Conservation (phyloP, 2,329 filamentous ascomycete species). For the Ophiocordyceps camponoti-leonardi region DNA sequence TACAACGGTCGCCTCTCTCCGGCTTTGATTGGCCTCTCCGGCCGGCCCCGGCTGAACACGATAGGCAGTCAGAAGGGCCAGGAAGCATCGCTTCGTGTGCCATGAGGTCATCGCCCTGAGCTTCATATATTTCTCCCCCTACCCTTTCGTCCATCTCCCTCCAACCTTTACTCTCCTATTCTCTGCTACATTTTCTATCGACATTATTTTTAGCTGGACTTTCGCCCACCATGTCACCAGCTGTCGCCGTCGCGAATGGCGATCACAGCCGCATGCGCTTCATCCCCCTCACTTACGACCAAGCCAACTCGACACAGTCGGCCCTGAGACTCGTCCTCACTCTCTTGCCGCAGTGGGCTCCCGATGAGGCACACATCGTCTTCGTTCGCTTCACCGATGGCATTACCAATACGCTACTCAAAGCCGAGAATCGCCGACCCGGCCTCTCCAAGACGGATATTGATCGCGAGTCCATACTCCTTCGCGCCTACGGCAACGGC, state of each 20-base stretch:
- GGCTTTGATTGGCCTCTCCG: no score
- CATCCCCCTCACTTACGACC: conserved; percentile 66
- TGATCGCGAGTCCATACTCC: conserved; percentile 70
- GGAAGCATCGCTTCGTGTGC: neutral
- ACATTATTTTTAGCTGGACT: neutral
- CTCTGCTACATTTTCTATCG: neutral
- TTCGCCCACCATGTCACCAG: conserved; percentile 16
- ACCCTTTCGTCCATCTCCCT: neutral
- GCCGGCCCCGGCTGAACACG: no score
- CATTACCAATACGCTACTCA: conserved; percentile 87
- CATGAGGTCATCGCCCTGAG: neutral
- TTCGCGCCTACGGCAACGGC: conserved; percentile 86
- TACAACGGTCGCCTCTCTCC: no score
- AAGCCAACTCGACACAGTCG: conserved; percentile 58
- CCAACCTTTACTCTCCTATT: neutral
- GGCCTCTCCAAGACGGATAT: conserved; percentile 56
- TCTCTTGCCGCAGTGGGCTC: conserved; percentile 69
- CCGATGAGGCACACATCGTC: conserved; percentile 55
- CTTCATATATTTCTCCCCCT: neutral
- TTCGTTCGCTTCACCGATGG: conserved; percentile 91
- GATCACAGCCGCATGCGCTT: conserved; percentile 31
- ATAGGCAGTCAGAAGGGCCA: no score
- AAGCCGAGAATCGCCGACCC: conserved; percentile 50
- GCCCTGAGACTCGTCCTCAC: conserved; percentile 64
- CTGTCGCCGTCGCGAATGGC: conserved; percentile 11